phyloP scores from a whole-genome alignment of 495 filamentous ascomycete species.

The Penicillium samsonianum region DNA sequence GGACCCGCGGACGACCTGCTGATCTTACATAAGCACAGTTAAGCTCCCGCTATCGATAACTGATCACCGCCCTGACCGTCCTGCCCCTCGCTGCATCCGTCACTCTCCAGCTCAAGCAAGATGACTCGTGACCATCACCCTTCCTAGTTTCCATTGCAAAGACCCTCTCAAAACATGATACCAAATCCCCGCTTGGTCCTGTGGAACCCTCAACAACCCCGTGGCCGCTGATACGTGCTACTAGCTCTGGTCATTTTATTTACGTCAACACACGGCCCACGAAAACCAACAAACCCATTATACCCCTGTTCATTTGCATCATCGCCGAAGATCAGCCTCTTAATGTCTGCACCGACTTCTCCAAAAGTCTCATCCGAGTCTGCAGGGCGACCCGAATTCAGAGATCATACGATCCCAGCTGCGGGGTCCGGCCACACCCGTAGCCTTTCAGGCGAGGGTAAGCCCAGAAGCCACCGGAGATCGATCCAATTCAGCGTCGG shows the following conservation, averaged over 20 bases:
- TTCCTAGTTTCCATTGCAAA: neutral
- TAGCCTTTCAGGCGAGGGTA: conserved; percentile 26
- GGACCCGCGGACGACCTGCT: neutral
- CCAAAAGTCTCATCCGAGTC: conserved; percentile 51
- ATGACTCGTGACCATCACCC: conserved; percentile 11
- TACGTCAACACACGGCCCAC: neutral
- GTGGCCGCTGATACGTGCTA: conserved; percentile 5
- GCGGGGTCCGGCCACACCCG: conserved; percentile 24
- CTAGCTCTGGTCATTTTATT: neutral
- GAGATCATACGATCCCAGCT: conserved; percentile 21
- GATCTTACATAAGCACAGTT: neutral
- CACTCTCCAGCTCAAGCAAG: conserved; percentile 9
- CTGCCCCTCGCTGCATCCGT: conserved; percentile 34
- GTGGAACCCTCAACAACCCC: conserved; percentile 10
- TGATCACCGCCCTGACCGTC: conserved; percentile 28
- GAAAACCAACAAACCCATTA: conserved; percentile 1
- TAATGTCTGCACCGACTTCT: conserved; percentile 34
- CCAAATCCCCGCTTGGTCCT: conserved; percentile 6
- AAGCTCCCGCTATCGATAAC: conserved; percentile 29
- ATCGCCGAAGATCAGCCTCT: conserved; percentile 1
- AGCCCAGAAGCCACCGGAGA: conserved; percentile 31
- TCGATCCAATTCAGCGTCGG: conserved; percentile 49
- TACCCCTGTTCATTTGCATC: neutral
- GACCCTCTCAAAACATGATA: conserved; percentile 7
- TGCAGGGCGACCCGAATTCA: conserved; percentile 50